A percentile compares a stretch with the other conserved stretches of the same genome.
Conservation (phyloP, 371 early-diverging fungal genomes). For the Mycotypha africana region DNA sequence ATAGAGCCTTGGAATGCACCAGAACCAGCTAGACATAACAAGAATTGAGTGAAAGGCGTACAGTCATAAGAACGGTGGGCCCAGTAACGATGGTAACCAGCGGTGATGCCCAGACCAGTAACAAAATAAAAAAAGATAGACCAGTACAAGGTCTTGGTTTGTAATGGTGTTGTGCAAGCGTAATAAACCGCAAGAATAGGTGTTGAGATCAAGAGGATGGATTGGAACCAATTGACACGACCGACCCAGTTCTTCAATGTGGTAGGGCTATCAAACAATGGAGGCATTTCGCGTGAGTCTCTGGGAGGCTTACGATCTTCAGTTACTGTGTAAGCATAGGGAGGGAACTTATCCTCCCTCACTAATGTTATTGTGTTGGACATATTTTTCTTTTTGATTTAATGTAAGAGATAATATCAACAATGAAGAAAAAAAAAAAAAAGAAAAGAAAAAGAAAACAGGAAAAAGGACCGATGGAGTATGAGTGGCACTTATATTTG, state of each 20-base stretch:
- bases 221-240: slow-evolving; percentile 80
- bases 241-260: slow-evolving; percentile 44
- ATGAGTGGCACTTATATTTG: background rate
- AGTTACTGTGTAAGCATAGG: slow-evolving; percentile 31
- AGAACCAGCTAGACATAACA: slow-evolving; percentile 60
- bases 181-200: slow-evolving; percentile 86
- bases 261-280: slow-evolving; percentile 49
- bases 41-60: slow-evolving; percentile 42
- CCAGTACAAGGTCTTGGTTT: slow-evolving; percentile 69
- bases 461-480: no score
- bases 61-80: slow-evolving; percentile 71
- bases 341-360: slow-evolving; percentile 11
- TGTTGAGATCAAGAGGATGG: slow-evolving; percentile 62
- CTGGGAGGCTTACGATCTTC: slow-evolving; percentile 38
- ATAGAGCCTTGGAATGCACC: slow-evolving; percentile 81
- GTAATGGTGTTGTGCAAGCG: slow-evolving; percentile 58
- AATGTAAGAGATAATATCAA: background rate
- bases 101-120: slow-evolving; percentile 60
- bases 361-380: slow-evolving; percentile 4
- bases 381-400: background rate
- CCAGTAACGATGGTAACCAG: slow-evolving; percentile 78
- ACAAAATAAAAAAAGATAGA: slow-evolving; percentile 74
- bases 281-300: slow-evolving; percentile 30
- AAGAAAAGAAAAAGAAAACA: background rate
- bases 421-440: background rate